phyloP scores from a whole-genome alignment of 2,329 filamentous ascomycete species.

The Pseudocercospora macadamiae region DNA sequence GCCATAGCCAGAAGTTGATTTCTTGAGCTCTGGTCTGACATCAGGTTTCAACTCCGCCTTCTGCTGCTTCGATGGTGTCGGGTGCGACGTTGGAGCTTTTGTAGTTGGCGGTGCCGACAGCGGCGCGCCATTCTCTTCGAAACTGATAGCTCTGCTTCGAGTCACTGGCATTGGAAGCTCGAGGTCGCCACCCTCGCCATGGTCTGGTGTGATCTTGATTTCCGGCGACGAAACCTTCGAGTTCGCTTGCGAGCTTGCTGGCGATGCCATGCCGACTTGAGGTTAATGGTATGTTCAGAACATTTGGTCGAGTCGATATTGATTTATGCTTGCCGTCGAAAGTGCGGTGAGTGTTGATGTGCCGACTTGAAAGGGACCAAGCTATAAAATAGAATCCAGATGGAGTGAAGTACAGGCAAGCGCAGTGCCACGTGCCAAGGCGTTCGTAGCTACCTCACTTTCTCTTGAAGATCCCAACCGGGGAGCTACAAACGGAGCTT shows the following conservation, averaged over 20 bases:
- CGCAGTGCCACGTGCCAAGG: slow-evolving; percentile 3
- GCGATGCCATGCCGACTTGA: not conserved
- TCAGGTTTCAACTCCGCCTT: not conserved
- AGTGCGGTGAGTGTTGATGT: too few species aligned
- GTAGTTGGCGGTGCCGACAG: not conserved
- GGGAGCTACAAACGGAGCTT: not conserved
- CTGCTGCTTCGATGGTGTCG: not conserved
- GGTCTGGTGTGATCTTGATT: slow-evolving; percentile 6
- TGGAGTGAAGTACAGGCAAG: slow-evolving; percentile 3
- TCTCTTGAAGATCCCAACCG: not conserved
- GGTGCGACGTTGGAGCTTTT: not conserved
- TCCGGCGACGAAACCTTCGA: not conserved
- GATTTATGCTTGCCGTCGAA: too few species aligned
- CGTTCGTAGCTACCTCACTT: not conserved
- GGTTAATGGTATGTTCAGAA: not conserved
- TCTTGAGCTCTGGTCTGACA: not conserved
- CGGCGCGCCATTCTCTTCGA: not conserved
- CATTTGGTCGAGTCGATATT: not conserved
- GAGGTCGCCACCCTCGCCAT: not conserved
- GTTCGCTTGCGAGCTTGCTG: slow-evolving; percentile 1
- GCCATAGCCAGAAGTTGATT: not conserved
- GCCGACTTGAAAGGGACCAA: too few species aligned
- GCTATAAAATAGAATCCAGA: not conserved
- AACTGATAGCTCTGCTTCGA: not conserved
- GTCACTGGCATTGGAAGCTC: not conserved